phyloP scores from a whole-genome alignment of 129 eudicot species.

The Pulicaria dysenterica region DNA sequence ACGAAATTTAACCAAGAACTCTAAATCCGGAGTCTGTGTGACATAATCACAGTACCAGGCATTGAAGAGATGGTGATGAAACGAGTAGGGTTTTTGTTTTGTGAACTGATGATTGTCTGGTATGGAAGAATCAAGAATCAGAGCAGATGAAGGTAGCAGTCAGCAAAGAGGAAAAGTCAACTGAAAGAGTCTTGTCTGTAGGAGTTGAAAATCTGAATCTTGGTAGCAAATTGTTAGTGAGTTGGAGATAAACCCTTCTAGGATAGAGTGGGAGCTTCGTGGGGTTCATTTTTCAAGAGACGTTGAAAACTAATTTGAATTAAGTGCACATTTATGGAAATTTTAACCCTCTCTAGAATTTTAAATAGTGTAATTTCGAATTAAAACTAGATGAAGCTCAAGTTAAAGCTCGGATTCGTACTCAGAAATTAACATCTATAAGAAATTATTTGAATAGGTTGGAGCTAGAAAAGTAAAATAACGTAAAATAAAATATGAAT shows the following conservation, averaged over 20 bases:
- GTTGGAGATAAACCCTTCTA: too few relatives aligned
- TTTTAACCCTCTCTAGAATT: too few relatives aligned
- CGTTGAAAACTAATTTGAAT: conserved; percentile 15
- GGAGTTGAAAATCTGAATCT: conserved; percentile 10
- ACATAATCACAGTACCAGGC: neutral
- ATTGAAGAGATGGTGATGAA: neutral
- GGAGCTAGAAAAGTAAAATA: too few relatives aligned
- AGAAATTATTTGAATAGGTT: too few relatives aligned
- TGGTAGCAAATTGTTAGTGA: conserved; percentile 6
- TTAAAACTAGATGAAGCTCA: too few relatives aligned
- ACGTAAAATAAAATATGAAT: too few relatives aligned
- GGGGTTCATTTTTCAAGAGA: conserved; percentile 28
- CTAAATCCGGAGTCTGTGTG: conserved; percentile 28
- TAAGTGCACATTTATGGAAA: conserved; percentile 28
- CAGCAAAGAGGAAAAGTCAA: conserved; percentile 27
- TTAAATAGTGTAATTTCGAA: too few relatives aligned
- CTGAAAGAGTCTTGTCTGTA: neutral
- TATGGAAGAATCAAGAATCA: conserved; percentile 19
- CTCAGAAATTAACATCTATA: too few relatives aligned
- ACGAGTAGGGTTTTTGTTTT: conserved; percentile 22
- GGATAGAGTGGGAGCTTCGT: conserved; percentile 36
- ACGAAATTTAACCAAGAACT: neutral
- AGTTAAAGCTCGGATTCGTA: too few relatives aligned
- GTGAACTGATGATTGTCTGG: neutral
- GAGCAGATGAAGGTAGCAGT: conserved; percentile 23